These are phyloP conservation scores for Penicillium bovifimosum DNA, from an alignment of 495 filamentous ascomycete species.

Conservation along the genomic window DNA sequence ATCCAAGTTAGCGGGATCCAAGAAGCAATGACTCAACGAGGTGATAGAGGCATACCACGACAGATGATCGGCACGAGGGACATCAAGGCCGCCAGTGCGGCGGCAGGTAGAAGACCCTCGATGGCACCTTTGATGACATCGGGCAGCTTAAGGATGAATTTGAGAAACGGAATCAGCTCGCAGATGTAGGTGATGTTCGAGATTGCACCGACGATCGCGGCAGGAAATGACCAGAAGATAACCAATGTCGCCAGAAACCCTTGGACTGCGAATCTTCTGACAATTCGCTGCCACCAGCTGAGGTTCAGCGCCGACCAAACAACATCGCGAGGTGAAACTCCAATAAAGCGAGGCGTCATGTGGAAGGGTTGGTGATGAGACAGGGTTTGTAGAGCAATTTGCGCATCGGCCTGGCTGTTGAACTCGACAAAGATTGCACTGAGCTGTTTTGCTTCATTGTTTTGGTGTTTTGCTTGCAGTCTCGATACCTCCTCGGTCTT, in stretches of 20 bases:
- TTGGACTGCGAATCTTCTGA: constrained; percentile 60
- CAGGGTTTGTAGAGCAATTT: constrained; percentile 72
- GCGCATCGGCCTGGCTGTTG: constrained; percentile 68
- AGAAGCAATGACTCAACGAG: background rate
- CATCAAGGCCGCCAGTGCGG: constrained; percentile 76
- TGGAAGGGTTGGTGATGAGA: constrained; percentile 80
- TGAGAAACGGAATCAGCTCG: constrained; percentile 54
- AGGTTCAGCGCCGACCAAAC: constrained; percentile 79
- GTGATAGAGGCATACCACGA: constrained; percentile 49
- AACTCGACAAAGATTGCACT: constrained; percentile 85
- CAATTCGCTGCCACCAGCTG: constrained; percentile 74
- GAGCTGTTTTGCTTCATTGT: constrained; percentile 44
- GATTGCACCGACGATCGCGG: constrained; percentile 72
- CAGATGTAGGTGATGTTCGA: constrained; percentile 72
- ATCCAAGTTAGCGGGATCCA: constrained; percentile 12
- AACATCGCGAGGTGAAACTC: constrained; percentile 70
- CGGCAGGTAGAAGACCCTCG: constrained; percentile 70
- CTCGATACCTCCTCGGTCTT: constrained; percentile 63
- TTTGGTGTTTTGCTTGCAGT: constrained; percentile 52
- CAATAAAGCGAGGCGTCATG: constrained; percentile 78
- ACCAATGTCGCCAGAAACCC: constrained; percentile 69
- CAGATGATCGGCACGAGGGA: constrained; percentile 79
- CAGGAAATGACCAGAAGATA: constrained; percentile 88
- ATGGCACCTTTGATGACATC: constrained; percentile 66
- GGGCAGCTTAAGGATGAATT: constrained; percentile 67